Evolutionary conservation across 306 rosid species (phyloP).

Genomic region (Corylus avellana): DNA sequence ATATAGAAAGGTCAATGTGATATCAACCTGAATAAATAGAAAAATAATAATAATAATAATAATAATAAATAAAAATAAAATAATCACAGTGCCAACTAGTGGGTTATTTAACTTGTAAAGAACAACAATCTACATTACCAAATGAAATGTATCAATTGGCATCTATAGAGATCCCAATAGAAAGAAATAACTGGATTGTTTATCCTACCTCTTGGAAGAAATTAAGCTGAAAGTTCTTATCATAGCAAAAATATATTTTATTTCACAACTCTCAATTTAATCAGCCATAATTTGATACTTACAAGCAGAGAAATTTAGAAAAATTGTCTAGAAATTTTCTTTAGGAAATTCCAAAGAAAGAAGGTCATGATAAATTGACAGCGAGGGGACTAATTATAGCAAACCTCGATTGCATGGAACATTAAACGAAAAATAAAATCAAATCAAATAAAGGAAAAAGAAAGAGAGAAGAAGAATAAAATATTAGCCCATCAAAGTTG

Average conservation of each 20-base stretch:
- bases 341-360: neutral
- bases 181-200: neutral
- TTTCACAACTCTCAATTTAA: neutral
- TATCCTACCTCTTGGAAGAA: neutral
- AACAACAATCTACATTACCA: neutral
- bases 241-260: neutral
- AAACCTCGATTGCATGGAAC: neutral
- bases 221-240: neutral
- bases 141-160: neutral
- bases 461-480: neutral
- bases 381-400: neutral
- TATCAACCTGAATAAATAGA: neutral
- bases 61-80: no score
- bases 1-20: neutral
- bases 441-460: neutral
- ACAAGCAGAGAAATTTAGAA: neutral
- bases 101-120: neutral
- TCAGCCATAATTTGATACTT: neutral
- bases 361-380: neutral
- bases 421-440: neutral
- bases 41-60: neutral
- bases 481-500: neutral
- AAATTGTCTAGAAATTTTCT: neutral
- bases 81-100: neutral
- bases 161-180: neutral